Conservation (phyloP, 2,329 filamentous ascomycete species). For the Aspergillus ruber region DNA sequence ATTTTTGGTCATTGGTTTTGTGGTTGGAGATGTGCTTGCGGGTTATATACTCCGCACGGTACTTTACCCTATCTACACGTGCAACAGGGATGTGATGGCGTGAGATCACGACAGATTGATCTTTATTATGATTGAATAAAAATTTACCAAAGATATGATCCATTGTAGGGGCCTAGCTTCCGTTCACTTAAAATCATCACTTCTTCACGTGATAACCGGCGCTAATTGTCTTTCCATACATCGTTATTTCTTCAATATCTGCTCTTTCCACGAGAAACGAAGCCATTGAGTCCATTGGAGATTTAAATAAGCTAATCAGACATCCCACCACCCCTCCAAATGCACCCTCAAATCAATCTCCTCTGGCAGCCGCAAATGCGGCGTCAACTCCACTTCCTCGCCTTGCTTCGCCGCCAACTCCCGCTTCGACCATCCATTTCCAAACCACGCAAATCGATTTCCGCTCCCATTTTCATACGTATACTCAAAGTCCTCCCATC, state of each 20-base stretch:
- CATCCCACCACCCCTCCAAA: conserved; percentile 63
- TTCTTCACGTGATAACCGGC: too few relatives aligned
- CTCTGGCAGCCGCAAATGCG: conserved; percentile 53
- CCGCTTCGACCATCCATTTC: conserved; percentile 59
- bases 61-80: background rate
- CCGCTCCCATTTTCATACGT: conserved; percentile 38
- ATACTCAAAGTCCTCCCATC: conserved; percentile 57
- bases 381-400: conserved; percentile 53
- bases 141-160: background rate
- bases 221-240: too few relatives aligned
- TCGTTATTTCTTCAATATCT: too few relatives aligned
- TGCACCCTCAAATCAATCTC: conserved; percentile 55
- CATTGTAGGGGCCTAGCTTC: background rate
- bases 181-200: too few relatives aligned
- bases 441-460: conserved; percentile 53
- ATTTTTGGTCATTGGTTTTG: too few relatives aligned
- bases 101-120: background rate
- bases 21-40: too few relatives aligned
- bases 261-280: too few relatives aligned
- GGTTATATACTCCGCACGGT: too few relatives aligned
- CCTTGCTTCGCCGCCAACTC: conserved; percentile 41
- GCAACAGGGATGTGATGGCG: background rate
- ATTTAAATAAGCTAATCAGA: conserved; percentile 12
- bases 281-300: background rate
- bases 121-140: too few relatives aligned